A percentile compares a stretch with the other conserved stretches of the same genome.
Evolutionary conservation across 176 grass and related monocot species (phyloP).

Genomic region (Thalia dealbata): DNA sequence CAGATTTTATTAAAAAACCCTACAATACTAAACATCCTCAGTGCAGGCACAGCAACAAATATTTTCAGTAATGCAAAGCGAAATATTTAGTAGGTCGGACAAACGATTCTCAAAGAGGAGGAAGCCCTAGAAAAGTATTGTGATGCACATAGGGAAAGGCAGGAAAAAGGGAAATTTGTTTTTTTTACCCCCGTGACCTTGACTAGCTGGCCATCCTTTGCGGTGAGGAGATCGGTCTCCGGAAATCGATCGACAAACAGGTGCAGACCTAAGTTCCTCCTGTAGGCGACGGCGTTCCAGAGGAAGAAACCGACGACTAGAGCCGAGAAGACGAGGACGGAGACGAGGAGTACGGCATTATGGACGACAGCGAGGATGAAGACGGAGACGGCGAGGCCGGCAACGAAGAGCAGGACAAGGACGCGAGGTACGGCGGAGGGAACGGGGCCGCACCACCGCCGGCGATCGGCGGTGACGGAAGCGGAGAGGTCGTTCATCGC

Average conservation of each 20-base stretch:
- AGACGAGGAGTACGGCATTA: constrained; percentile 50
- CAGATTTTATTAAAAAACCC: background rate
- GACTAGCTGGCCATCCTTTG: constrained; percentile 73
- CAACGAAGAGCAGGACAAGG: constrained; percentile 51
- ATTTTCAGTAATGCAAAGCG: too few relatives aligned
- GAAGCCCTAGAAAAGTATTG: background rate
- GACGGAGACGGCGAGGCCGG: constrained; percentile 48
- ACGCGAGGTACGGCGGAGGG: constrained; percentile 38
- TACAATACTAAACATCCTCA: too few relatives aligned
- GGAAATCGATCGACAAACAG: constrained; percentile 51
- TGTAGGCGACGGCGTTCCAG: constrained; percentile 59
- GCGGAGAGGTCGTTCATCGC: constrained; percentile 17
- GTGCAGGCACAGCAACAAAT: background rate
- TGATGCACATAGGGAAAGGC: too few relatives aligned
- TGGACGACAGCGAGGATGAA: constrained; percentile 74
- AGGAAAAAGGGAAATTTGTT: background rate
- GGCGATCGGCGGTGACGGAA: background rate
- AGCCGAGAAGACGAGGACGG: constrained; percentile 35
- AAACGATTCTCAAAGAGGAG: background rate
- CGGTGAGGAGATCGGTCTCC: constrained; percentile 48
- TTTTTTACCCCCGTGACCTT: constrained; percentile 91
- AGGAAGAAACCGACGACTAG: constrained; percentile 46
- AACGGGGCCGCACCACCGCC: constrained; percentile 19
- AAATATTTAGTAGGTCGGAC: background rate
- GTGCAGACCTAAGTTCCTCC: constrained; percentile 36